A percentile compares a stretch with the other conserved stretches of the same genome.
Conservation (phyloP, 2,329 filamentous ascomycete genomes). For the Trichoderma semiorbis region DNA sequence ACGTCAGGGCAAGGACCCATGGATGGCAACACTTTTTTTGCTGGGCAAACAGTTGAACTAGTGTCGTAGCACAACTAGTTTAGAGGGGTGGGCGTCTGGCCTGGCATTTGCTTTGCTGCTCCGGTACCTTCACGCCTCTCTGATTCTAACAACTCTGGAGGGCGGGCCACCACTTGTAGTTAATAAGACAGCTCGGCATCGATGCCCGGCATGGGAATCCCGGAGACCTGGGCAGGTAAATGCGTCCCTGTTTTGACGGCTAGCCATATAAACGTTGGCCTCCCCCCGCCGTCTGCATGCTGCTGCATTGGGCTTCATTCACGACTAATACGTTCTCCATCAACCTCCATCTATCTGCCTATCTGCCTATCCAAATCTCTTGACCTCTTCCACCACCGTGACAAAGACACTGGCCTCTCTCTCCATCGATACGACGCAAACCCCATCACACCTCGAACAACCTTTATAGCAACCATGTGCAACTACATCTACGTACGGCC, state of each 20-base stretch:
- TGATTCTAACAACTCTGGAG: constrained; percentile 5
- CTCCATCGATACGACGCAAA: not conserved
- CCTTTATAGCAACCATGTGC: constrained; percentile 39
- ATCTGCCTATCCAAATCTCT: not conserved
- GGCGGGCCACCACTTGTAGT: constrained; percentile 14
- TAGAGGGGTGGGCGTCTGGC: not conserved
- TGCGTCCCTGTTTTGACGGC: constrained; percentile 9
- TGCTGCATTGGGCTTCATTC: constrained; percentile 17
- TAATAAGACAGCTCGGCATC: constrained; percentile 18
- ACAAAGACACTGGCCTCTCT: not conserved
- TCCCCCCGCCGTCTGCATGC: constrained; percentile 16
- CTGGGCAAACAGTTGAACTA: constrained; percentile 7
- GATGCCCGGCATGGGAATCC: constrained; percentile 15
- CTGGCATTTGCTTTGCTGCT: not conserved
- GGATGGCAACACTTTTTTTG: not conserved
- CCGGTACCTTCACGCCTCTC: constrained; percentile 13
- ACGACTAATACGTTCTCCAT: not conserved
- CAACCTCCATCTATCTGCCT: not conserved
- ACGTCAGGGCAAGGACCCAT: constrained; percentile 8
- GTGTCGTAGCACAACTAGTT: not conserved
- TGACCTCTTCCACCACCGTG: not conserved
- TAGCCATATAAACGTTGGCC: constrained; percentile 17
- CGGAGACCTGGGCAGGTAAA: constrained; percentile 18
- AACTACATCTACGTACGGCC: constrained; percentile 48
- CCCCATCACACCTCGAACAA: not conserved